phyloP scores from a whole-genome alignment of 2,329 filamentous ascomycete genomes.

The Periconia sp. region DNA sequence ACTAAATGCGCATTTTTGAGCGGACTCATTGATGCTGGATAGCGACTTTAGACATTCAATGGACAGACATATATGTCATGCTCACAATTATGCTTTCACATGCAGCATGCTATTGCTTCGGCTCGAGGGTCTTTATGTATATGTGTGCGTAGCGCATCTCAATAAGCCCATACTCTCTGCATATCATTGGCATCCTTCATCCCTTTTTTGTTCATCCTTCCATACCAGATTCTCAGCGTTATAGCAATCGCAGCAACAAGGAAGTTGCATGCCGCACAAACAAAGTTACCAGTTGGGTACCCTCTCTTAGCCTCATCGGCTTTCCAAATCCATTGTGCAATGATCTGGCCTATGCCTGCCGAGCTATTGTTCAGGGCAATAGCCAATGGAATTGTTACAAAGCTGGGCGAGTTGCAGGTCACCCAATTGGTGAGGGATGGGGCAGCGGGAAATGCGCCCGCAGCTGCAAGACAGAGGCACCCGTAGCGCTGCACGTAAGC shows the following conservation, averaged over 20 bases:
- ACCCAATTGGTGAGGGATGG: constrained; percentile 48
- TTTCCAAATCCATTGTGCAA: constrained; percentile 51
- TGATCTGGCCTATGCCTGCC: constrained; percentile 47
- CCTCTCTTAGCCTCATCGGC: constrained; percentile 32
- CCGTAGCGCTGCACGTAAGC: constrained; percentile 38
- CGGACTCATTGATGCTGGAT: not conserved
- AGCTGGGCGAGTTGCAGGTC: constrained; percentile 47
- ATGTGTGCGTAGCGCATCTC: too few relatives aligned
- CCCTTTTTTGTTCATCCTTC: constrained; percentile 28
- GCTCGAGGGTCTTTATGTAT: too few relatives aligned
- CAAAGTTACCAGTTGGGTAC: constrained; percentile 50
- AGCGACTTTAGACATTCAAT: too few relatives aligned
- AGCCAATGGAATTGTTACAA: constrained; percentile 46
- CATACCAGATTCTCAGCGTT: constrained; percentile 33
- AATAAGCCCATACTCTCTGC: constrained; percentile 8
- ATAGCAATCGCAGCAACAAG: constrained; percentile 29
- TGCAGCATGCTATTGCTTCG: too few relatives aligned
- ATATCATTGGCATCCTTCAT: not conserved
- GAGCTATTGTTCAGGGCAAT: constrained; percentile 48
- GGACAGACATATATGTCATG: too few relatives aligned
- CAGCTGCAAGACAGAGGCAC: constrained; percentile 46
- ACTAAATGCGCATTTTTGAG: not conserved
- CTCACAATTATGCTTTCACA: too few relatives aligned
- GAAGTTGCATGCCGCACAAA: constrained; percentile 49
- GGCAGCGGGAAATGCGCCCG: constrained; percentile 45